Conservation (phyloP, 78 protist genomes). For the slime mould (Dictyostelium discoideum) region dicty_2.7 NC_007090.3:2623501-2624000, state of each 20-base stretch:
- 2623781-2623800: conserved; percentile 47
- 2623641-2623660: conserved; percentile 77
- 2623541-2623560: conserved; percentile 85
- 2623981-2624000: conserved; percentile 90
- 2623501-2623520: conserved; percentile 91
- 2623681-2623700: background rate
- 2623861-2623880: conserved; percentile 65
- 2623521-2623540: conserved; percentile 70
- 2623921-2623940: conserved; percentile 54
- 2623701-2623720: background rate
- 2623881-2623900: conserved; percentile 85
- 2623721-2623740: background rate
- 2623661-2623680: background rate
- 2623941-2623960: conserved; percentile 92
- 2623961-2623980: conserved; percentile 96
- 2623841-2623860: conserved; percentile 59
- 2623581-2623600: conserved; percentile 89
- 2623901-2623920: conserved; percentile 90
- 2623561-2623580: conserved; percentile 79
- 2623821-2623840: conserved; percentile 83
- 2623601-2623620: conserved; percentile 81
- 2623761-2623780: too few species aligned
- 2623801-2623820: conserved; percentile 86
- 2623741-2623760: background rate
- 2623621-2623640: conserved; percentile 92